These are phyloP conservation scores for Phytophthora agathidicida DNA, from an alignment of 352 stramenopile genomes.

Conservation along the genomic window DNA sequence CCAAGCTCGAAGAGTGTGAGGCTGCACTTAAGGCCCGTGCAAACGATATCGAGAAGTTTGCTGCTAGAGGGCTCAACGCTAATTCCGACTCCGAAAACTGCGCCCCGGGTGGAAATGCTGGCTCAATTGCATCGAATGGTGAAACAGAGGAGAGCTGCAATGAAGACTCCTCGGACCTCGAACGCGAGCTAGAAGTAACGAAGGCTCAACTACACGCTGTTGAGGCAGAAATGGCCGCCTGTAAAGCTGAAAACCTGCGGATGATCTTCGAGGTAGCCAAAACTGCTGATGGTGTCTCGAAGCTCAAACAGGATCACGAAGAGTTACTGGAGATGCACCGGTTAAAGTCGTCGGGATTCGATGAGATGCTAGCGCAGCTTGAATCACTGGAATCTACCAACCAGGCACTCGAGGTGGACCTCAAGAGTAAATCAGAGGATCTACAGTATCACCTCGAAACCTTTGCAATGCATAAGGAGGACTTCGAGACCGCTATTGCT, in stretches of 20 bases:
- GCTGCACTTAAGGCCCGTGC: conserved; percentile 25
- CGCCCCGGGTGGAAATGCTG: conserved; percentile 16
- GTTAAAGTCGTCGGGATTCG: conserved; percentile 41
- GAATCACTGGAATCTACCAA: conserved; percentile 34
- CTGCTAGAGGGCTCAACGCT: conserved; percentile 5
- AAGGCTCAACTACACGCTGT: conserved; percentile 40
- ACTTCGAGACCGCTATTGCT: conserved; percentile 35
- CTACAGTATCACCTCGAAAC: conserved; percentile 27
- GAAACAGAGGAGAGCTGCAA: conserved; percentile 21
- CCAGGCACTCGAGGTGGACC: conserved; percentile 29
- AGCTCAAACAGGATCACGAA: conserved; percentile 70
- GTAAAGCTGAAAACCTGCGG: conserved; percentile 75
- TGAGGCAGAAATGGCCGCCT: conserved; percentile 55
- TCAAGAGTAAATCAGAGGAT: conserved; percentile 29
- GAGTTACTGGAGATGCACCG: conserved; percentile 38
- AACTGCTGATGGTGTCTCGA: conserved; percentile 60
- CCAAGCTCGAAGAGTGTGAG: conserved; percentile 39
- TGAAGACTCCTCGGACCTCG: conserved; percentile 15
- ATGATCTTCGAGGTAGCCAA: conserved; percentile 83
- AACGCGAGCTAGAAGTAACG: conserved; percentile 38
- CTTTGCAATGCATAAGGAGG: conserved; percentile 48
- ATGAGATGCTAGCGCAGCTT: conserved; percentile 36
- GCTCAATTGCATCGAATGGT: conserved; percentile 18
- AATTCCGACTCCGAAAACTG: conserved; percentile 18
- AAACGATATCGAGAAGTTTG: conserved; percentile 25